phyloP scores from a whole-genome alignment of 345 rosid species.

The Cardamine chenopodiifolia region DNA sequence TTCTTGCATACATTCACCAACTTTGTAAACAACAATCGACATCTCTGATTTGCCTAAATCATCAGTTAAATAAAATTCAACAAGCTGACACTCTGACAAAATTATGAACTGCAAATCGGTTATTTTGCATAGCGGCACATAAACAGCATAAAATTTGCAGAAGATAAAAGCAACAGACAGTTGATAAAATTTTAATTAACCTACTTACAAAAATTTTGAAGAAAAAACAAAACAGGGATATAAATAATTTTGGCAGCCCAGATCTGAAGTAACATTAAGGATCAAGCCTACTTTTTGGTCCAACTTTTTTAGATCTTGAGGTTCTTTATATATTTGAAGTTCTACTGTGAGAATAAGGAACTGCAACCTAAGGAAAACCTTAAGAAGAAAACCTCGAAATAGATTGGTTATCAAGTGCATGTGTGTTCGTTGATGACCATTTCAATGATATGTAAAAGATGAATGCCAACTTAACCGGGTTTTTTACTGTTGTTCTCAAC shows the following conservation, averaged over 20 bases:
- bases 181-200: not conserved
- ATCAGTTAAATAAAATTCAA: constrained; percentile 41
- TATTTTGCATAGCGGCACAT: constrained; percentile 1
- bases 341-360: constrained; percentile 2
- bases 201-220: constrained; percentile 4
- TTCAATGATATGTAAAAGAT: constrained; percentile 20
- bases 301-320: constrained; percentile 3
- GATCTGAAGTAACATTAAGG: constrained; percentile 26
- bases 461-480: constrained; percentile 14
- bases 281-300: constrained; percentile 1
- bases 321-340: constrained; percentile 24
- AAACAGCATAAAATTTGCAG: not conserved
- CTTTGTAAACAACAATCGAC: constrained; percentile 85
- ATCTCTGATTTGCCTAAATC: constrained; percentile 88
- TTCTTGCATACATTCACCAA: constrained; percentile 99
- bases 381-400: constrained; percentile 16
- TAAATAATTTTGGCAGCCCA: not conserved
- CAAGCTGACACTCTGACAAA: constrained; percentile 14
- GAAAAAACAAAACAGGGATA: not conserved
- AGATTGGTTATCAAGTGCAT: not conserved
- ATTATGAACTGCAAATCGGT: not conserved
- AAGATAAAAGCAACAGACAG: constrained; percentile 27
- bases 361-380: constrained; percentile 29
- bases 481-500: constrained; percentile 29
- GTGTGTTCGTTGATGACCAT: constrained; percentile 11